Base-by-base conservation (phyloP, 2,329 filamentous ascomycete genomes). In the Diatrype stigma region DNA sequence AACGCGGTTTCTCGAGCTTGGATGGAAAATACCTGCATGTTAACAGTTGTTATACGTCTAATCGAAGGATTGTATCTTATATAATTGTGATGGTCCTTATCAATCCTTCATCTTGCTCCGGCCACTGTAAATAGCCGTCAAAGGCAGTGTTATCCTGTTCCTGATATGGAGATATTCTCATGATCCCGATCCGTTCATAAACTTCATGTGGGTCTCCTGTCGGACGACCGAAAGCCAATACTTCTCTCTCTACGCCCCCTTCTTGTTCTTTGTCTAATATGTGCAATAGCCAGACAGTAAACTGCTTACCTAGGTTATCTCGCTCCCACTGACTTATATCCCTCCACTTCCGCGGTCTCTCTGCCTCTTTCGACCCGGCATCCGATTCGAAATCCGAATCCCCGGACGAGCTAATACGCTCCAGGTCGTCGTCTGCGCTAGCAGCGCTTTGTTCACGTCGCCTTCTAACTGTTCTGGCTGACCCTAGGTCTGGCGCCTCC, bases 121-220 rank as follows among this genome's bases (percentile, higher is more conserved):
- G 45, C 45, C 45, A 47, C 45, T 22, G 30, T 11, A 35, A 22
- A 6, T n/a, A 26, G 45, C 32, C 45, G 32, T 37, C 30, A 47
- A 16, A 19, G 21, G 17, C 16, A 23, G 7, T 23, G 19, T 42
- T 14, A 7, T 42, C 21, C 17, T n/a, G 11, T 16, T 4, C 3
- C 34, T n/a, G 14, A 16, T 37, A 16, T 10, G 34, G 5, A 46
- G 1, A 22, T 14, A 37, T 22, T 38, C 5, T n/a, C 30, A 47
- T 35, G 3, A 34, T 6, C 32, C 45, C 45, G 21, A 47, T 47
- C 28, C 45, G 45, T 37, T 47, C 45, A 47, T 47, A 47, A 16
- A 47, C 45, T 38, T 47, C 45, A 4, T 35, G n/a, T 37, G 16
- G 7, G 4, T 47, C 32, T 47, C 28, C 30, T 38, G 16, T 19